Evolutionary conservation across 129 eudicot genomes (phyloP), one percentile per base, ranked within the genome.

Genomic region (Apium graveolens): DNA sequence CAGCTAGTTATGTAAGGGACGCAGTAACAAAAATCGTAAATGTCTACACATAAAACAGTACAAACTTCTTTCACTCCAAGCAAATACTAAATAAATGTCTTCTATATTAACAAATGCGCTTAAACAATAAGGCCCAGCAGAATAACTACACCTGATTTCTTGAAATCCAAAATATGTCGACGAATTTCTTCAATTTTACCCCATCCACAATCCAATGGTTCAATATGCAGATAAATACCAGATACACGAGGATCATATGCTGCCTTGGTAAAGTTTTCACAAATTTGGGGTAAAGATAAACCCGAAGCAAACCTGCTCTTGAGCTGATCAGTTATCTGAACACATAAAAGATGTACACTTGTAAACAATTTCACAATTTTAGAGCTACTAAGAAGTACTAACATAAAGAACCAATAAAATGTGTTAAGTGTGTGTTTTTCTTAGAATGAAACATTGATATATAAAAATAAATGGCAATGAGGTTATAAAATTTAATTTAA

Each of bases 161-260:
- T 87, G 51, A 90, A 96, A 77, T 92, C 95, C 90, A 92, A 74
- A 71, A 96, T 88, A 84, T 96, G 99, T 80, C 99, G 86, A 70
- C 89, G 86, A 76, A 92, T 92, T 80, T 96, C 99, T 89, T 96
- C 99, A 55, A 90, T 84, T 75, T 84, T 96, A 44, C 92, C 99
- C 99, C 99, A 96, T 48, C 99, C 99, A 85, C 97, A 92, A 76
- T 70, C 82, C 76, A 96, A 83, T 5, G 91, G 86, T 71, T 96
- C 99, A 45, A 96, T 89, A 68, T 92, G 97, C 78, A 96, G 92
- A 86, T 92, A 96, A 18, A 96, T 83, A 60, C 99, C 97, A 79
- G 91, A 70, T 53, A 96, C 86, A 32, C 92, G 96, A 85, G 99
- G 99, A 92, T 96, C 99, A 86, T 96, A 89, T 29, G 99, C 95